These are phyloP conservation scores for Globisporangium heterothallicum DNA, from an alignment of 352 stramenopile genomes.

Conservation along the genomic window DNA sequence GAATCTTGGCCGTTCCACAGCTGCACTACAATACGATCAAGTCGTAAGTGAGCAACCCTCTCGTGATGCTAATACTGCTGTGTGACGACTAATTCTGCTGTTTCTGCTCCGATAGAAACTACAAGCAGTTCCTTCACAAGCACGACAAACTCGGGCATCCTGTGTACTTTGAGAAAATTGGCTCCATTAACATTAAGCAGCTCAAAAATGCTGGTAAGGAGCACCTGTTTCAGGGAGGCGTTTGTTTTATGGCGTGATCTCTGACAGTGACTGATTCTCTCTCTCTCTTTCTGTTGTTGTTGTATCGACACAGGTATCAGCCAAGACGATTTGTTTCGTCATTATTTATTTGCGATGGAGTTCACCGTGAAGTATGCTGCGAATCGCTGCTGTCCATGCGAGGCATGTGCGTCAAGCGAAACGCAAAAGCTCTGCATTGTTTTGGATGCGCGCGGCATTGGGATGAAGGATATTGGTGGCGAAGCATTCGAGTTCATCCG, in stretches of 20 bases:
- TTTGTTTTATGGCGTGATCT: background rate
- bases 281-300: background rate
- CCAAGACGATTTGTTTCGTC: constrained; percentile 65
- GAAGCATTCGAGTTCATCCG: constrained; percentile 83
- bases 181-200: constrained; percentile 75
- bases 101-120: constrained; percentile 37
- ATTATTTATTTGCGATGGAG: constrained; percentile 85
- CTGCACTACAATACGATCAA: constrained; percentile 66
- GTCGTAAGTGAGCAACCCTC: constrained; percentile 23
- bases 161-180: constrained; percentile 80
- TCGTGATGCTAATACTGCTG: background rate
- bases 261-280: background rate
- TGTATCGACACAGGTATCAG: constrained; percentile 30
- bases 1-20: constrained; percentile 55
- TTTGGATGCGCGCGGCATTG: constrained; percentile 65
- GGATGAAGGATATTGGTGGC: constrained; percentile 70
- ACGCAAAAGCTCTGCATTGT: constrained; percentile 74
- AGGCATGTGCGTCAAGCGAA: constrained; percentile 51
- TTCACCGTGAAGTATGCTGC: constrained; percentile 77
- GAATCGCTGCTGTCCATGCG: constrained; percentile 45
- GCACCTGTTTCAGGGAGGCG: background rate
- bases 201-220: constrained; percentile 50
- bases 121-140: constrained; percentile 80
- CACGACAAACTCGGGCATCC: constrained; percentile 72
- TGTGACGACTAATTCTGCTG: background rate